Evolutionary conservation across 2,329 filamentous ascomycete species (phyloP), one percentile per base, ranked within the genome.

Genomic region (Fusarium metavorans): DNA sequence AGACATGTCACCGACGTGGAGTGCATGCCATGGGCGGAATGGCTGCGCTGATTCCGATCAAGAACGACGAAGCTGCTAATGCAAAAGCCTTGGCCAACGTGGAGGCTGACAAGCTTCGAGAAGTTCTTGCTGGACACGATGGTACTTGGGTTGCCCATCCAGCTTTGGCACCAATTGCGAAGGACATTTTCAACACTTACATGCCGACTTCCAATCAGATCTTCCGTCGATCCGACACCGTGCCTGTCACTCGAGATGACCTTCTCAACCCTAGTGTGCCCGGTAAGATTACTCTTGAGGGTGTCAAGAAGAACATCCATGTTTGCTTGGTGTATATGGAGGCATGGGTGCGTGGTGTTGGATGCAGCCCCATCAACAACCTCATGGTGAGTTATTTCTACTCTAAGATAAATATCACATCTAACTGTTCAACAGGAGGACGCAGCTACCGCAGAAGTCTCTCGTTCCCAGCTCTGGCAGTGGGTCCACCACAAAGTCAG

Each of bases 11-110:
- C 85, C 93, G 92, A 82, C 93, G 97, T 77, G 95, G 95, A 62
- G 97, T 98, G n/a, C 97, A 98, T 85, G 97, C 97, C 75, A 98
- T 98, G 97, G 92, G 97, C 77, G 97, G 97, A 76, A 98, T 99
- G 97, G 96, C 96, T 3, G 97, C 97, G 34, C 96, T 98, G 85
- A 99, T 99, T 81, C 97, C 97, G 71, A 98, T 98, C 88, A 98
- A 98, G 89, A 93, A 97, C 82, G 94, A 98, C 85, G 91, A 92
- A 77, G 91, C 90, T 54, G 96, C 95, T 81, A 98, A 98, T 85
- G 95, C 98, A 80, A 92, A 92, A 82, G 96, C 96, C 75, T 98
- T 98, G 95, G 94, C 94, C 73, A 93, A 91, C 71, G 95, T 99
- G 50, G 93, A 95, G 72, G 94, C 94, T 66, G 97, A 99, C 85